Conservation (phyloP, 805 yeast genomes). For the Komagataella populi region DNA sequence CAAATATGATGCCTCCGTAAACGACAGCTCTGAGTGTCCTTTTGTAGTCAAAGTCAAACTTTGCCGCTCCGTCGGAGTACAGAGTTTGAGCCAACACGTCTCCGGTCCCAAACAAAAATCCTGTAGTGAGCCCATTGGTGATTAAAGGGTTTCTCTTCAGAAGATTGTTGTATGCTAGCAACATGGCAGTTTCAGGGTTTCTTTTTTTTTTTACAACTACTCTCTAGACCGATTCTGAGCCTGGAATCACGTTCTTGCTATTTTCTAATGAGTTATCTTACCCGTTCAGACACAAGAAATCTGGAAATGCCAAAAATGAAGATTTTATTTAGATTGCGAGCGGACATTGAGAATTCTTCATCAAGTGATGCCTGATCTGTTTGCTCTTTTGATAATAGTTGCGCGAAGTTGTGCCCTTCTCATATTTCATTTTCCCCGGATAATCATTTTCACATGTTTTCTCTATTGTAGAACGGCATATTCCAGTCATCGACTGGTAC, state of each 20-base stretch:
- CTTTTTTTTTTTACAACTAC: background rate
- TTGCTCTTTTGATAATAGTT: background rate
- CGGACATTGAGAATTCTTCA: background rate
- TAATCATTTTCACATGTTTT: background rate
- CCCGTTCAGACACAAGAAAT: background rate
- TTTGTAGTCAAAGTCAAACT: conserved; percentile 39
- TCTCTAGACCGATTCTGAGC: background rate
- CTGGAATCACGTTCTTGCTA: background rate
- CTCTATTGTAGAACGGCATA: background rate
- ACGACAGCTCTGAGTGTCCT: conserved; percentile 51
- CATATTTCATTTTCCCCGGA: background rate
- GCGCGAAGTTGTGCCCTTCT: background rate
- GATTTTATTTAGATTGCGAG: background rate
- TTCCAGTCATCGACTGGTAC: background rate
- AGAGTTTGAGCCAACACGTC: conserved; percentile 58
- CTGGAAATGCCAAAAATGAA: background rate
- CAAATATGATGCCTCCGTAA: conserved; percentile 65
- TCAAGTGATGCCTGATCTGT: background rate
- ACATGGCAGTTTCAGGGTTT: background rate
- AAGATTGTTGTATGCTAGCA: conserved; percentile 2
- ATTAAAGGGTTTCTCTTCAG: conserved; percentile 20
- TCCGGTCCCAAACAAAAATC: conserved; percentile 56
- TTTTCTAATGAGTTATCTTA: background rate
- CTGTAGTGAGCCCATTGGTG: conserved; percentile 35
- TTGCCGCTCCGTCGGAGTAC: conserved; percentile 6